These are phyloP conservation scores for Aegilops tauschii DNA, from an alignment of 176 grass and related monocot genomes.

Conservation along the genomic window DNA sequence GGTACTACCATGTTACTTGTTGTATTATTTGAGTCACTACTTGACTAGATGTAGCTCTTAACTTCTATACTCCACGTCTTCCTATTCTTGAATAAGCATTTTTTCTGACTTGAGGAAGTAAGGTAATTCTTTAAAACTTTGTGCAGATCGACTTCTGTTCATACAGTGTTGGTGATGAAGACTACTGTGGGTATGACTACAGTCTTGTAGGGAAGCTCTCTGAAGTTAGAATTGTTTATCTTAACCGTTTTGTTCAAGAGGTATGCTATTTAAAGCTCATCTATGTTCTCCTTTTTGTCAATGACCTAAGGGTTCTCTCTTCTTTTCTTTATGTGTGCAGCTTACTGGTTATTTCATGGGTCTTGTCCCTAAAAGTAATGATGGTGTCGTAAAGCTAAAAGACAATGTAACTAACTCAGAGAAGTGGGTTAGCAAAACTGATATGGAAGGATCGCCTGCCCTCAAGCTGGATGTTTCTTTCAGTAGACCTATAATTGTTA, in stretches of 20 bases:
- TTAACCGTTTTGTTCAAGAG: slow-evolving; percentile 99
- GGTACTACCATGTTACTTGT: slow-evolving; percentile 46
- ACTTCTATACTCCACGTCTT: slow-evolving; percentile 11
- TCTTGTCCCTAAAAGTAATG: slow-evolving; percentile 77
- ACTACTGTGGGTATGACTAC: slow-evolving; percentile 92
- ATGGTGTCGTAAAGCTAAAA: slow-evolving; percentile 75
- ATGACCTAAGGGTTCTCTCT: slow-evolving; percentile 9
- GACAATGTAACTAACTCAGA: slow-evolving; percentile 82
- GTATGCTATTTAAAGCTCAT: slow-evolving; percentile 47
- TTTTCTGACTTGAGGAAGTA: slow-evolving; percentile 11
- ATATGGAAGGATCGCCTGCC: slow-evolving; percentile 92
- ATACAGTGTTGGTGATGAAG: slow-evolving; percentile 80
- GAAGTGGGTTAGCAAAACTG: slow-evolving; percentile 88
- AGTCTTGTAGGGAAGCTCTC: slow-evolving; percentile 84
- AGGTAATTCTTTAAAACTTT: slow-evolving; percentile 25
- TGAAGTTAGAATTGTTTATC: slow-evolving; percentile 98
- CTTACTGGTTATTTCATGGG: slow-evolving; percentile 89
- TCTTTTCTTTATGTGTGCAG: slow-evolving; percentile 35
- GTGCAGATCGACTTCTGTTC: slow-evolving; percentile 90
- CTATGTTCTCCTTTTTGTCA: slow-evolving; percentile 14
- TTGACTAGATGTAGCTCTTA: neutral
- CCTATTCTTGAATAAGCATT: slow-evolving; percentile 1
- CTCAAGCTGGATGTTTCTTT: slow-evolving; percentile 89
- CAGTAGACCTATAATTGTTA: slow-evolving; percentile 93
- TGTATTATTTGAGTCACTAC: slow-evolving; percentile 9